A percentile compares a stretch with the other conserved stretches of the same genome.
phyloP scores from a whole-genome alignment of 2,329 filamentous ascomycete species.

The Neofusicoccum parvum region DNA sequence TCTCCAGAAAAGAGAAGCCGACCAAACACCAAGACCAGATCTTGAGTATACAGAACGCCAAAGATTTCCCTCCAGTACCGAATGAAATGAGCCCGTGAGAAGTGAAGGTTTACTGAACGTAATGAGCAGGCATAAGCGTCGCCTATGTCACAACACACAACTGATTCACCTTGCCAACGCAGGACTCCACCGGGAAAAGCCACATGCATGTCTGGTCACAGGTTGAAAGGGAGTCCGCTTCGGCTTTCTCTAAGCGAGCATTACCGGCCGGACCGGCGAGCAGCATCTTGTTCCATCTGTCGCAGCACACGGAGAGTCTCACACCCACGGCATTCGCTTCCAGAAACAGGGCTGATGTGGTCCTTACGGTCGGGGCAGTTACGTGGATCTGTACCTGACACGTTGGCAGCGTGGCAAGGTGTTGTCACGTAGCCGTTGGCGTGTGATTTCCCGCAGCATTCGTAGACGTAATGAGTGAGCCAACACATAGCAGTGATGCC shows the following conservation, averaged over 20 bases:
- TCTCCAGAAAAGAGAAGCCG: no score
- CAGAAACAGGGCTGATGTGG: background rate
- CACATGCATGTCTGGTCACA: background rate
- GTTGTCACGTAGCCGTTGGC: slow-evolving; percentile 2
- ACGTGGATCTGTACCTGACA: background rate
- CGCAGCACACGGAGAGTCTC: background rate
- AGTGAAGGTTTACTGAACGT: no score
- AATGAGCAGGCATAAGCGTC: no score
- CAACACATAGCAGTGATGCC: slow-evolving; percentile 6
- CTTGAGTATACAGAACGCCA: no score
- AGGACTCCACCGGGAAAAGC: background rate
- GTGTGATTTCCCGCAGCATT: slow-evolving; percentile 8
- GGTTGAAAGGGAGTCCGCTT: background rate
- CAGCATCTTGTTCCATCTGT: background rate
- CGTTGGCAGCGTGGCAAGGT: background rate
- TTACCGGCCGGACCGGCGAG: background rate
- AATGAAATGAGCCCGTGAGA: no score
- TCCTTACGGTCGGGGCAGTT: slow-evolving; percentile 7
- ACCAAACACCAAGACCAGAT: no score
- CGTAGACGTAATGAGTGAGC: slow-evolving; percentile 16
- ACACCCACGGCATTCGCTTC: slow-evolving; percentile 6
- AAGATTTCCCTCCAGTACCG: no score
- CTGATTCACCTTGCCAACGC: no score
- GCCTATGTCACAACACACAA: no score
- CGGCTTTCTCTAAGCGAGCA: background rate